Evolutionary conservation across 2,329 filamentous ascomycete species (phyloP).

Genomic region (Exophiala alcalophila): DNA sequence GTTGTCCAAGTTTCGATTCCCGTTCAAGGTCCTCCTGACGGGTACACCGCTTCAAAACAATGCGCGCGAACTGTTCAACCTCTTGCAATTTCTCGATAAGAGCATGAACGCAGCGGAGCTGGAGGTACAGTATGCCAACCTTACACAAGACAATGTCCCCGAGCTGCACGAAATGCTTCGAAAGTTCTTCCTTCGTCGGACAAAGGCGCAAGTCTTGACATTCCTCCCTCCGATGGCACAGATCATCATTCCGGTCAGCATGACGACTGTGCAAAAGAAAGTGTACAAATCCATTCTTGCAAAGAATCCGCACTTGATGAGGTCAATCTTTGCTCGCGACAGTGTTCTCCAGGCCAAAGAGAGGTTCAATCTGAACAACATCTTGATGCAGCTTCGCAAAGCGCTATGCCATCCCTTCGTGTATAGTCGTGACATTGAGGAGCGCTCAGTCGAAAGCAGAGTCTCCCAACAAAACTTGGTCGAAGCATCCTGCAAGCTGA

Average conservation of each 20-base stretch:
- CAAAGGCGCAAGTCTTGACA: conserved; percentile 84
- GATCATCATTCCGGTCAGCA: conserved; percentile 92
- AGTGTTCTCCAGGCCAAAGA: conserved; percentile 63
- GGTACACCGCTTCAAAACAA: conserved; percentile 82
- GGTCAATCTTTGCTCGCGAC: conserved; percentile 71
- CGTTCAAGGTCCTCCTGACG: conserved; percentile 82
- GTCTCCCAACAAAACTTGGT: conserved; percentile 76
- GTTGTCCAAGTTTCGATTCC: conserved; percentile 69
- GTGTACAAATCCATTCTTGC: conserved; percentile 90
- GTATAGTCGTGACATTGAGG: conserved; percentile 87
- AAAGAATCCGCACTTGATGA: conserved; percentile 85
- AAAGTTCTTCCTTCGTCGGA: conserved; percentile 68
- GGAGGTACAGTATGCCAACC: conserved; percentile 71
- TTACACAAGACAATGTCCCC: conserved; percentile 77
- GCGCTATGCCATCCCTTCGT: conserved; percentile 95
- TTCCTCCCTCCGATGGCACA: conserved; percentile 92
- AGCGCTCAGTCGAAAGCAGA: conserved; percentile 60
- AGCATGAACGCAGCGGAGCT: conserved; percentile 66
- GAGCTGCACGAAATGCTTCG: conserved; percentile 81
- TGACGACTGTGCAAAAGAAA: conserved; percentile 90
- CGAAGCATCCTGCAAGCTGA: conserved; percentile 85
- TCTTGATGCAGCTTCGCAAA: conserved; percentile 90
- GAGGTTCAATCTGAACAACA: conserved; percentile 82
- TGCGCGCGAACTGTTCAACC: conserved; percentile 87
- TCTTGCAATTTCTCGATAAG: conserved; percentile 89